These are phyloP conservation scores for Auriscalpium vulgare DNA, from an alignment of 768 basidiomycete species.

Conservation along the genomic window DNA sequence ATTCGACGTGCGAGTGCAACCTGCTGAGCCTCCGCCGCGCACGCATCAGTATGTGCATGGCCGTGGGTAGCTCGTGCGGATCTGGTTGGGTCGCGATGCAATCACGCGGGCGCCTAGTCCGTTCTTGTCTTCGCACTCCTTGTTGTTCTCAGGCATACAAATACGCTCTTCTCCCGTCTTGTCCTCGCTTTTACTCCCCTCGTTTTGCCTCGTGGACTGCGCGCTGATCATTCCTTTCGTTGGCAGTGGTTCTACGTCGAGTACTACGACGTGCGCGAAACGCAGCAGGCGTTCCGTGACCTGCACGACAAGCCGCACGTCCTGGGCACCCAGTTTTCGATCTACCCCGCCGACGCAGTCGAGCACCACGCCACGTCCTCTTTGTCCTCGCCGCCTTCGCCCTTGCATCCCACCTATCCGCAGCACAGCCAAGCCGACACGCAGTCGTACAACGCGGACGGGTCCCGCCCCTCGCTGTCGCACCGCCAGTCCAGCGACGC, in stretches of 20 bases:
- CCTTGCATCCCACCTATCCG: background rate
- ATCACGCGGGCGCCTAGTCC: no score
- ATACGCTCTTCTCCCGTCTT: no score
- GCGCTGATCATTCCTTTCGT: background rate
- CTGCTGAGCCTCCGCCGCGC: no score
- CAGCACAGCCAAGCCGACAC: background rate
- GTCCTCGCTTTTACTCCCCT: no score
- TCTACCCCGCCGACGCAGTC: constrained; percentile 9
- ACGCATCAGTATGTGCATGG: no score
- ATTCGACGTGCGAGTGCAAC: no score
- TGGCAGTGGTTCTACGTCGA: constrained; percentile 47
- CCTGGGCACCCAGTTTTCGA: constrained; percentile 9
- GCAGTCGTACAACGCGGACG: background rate
- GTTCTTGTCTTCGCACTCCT: no score
- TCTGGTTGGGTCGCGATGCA: no score
- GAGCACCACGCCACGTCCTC: background rate
- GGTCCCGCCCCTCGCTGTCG: background rate
- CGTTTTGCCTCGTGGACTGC: background rate
- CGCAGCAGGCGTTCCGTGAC: constrained; percentile 40
- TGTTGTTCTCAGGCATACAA: no score
- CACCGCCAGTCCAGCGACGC: background rate
- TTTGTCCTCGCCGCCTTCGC: background rate
- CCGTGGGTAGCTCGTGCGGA: no score
- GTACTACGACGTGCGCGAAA: constrained; percentile 59
- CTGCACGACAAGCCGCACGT: constrained; percentile 32